A percentile compares a stretch with the other conserved stretches of the same genome.
Conservation (phyloP, 345 rosid genomes). For the Hibiscus mutabilis region DNA sequence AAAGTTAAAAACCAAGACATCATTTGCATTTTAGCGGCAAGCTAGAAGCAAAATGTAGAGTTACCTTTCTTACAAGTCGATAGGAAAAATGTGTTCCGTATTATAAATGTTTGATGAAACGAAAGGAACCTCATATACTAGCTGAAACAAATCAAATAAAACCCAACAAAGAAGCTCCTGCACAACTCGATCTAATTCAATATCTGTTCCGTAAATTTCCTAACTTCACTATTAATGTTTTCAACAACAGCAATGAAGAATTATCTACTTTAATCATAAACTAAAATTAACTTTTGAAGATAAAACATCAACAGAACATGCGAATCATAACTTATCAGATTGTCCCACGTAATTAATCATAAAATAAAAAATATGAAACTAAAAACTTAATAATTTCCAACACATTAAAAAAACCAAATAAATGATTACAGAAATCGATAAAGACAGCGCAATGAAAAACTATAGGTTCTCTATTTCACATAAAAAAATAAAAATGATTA, state of each 20-base stretch:
- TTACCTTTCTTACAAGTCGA: background rate
- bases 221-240: background rate
- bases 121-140: background rate
- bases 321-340: background rate
- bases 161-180: background rate
- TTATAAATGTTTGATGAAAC: background rate
- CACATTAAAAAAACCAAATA: background rate
- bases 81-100: background rate
- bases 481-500: background rate
- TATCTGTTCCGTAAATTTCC: background rate
- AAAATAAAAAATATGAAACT: background rate
- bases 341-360: background rate
- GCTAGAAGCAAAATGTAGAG: background rate
- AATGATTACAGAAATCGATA: background rate
- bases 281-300: background rate
- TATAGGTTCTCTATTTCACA: too few species aligned
- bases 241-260: background rate
- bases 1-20: background rate
- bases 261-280: background rate
- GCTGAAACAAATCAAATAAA: too few species aligned
- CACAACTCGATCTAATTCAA: background rate
- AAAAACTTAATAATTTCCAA: background rate
- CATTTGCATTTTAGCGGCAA: background rate
- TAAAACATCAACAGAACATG: background rate
- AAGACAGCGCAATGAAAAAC: background rate